Evolutionary conservation across 495 filamentous ascomycete species (phyloP).

Genomic region (Penicillium dipodomyicola): DNA sequence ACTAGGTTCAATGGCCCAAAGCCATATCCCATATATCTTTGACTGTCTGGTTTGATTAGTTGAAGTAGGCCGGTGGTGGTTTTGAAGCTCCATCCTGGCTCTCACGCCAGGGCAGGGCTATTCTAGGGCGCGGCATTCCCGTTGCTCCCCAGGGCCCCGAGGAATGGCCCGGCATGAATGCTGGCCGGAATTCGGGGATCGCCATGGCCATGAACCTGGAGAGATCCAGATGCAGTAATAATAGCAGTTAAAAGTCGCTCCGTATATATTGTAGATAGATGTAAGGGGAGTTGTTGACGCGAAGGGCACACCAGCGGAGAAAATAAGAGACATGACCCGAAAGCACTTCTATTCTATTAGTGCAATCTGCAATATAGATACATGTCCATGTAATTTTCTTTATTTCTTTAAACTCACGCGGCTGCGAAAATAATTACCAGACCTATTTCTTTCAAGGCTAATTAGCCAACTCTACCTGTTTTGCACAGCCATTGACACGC

Average conservation of each 20-base stretch:
- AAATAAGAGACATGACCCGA: conserved; percentile 1
- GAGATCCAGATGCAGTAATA: background rate
- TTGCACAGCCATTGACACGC: conserved; percentile 31
- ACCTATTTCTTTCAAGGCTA: background rate
- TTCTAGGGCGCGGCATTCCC: conserved; percentile 24
- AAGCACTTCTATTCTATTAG: background rate
- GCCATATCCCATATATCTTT: background rate
- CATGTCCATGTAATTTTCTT: background rate
- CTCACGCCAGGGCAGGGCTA: conserved; percentile 2
- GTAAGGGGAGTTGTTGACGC: background rate
- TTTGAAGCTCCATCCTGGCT: background rate
- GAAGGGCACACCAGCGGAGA: background rate
- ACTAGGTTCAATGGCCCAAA: background rate
- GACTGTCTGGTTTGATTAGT: background rate
- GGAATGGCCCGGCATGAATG: conserved; percentile 31
- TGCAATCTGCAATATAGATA: background rate
- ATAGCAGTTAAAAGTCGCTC: background rate
- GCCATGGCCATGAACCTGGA: conserved; percentile 6
- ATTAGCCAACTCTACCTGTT: background rate
- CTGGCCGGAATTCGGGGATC: conserved; percentile 21
- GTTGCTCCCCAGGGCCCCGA: conserved; percentile 19
- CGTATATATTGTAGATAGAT: background rate
- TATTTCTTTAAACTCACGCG: background rate
- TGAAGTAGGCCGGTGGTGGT: background rate
- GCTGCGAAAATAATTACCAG: background rate